phyloP scores from a whole-genome alignment of 805 yeast genomes.

The Cyberlindnera bimundalis region DNA sequence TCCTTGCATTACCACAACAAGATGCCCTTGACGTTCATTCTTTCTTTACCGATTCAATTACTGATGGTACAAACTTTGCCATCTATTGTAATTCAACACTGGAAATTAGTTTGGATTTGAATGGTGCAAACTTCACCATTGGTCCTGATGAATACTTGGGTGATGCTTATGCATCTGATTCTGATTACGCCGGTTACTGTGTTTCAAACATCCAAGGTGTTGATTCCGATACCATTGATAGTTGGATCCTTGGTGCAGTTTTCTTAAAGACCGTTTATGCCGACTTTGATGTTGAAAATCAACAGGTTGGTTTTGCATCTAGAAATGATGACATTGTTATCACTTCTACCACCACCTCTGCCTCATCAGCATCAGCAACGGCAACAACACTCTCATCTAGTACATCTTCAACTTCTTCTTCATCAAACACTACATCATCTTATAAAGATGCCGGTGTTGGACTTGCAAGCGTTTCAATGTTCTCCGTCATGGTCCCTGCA shows the following conservation, averaged over 20 bases:
- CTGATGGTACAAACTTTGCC: slow-evolving; percentile 64
- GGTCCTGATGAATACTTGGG: slow-evolving; percentile 47
- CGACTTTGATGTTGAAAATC: slow-evolving; percentile 52
- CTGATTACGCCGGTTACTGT: slow-evolving; percentile 47
- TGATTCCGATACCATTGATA: slow-evolving; percentile 33
- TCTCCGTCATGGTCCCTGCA: slow-evolving; percentile 5
- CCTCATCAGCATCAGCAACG: not conserved
- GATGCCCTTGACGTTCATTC: slow-evolving; percentile 56
- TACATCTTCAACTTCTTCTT: slow-evolving; percentile 2
- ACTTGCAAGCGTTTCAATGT: slow-evolving; percentile 7
- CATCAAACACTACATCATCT: slow-evolving; percentile 7
- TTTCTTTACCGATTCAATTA: slow-evolving; percentile 43
- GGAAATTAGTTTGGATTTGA: slow-evolving; percentile 39
- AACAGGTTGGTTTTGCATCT: slow-evolving; percentile 51
- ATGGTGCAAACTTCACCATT: slow-evolving; percentile 43
- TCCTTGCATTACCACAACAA: slow-evolving; percentile 48
- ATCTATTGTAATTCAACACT: slow-evolving; percentile 50
- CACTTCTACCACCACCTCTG: slow-evolving; percentile 26
- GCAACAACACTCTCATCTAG: not conserved
- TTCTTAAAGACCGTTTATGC: slow-evolving; percentile 54
- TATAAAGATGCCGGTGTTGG: slow-evolving; percentile 10
- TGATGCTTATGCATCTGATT: slow-evolving; percentile 35
- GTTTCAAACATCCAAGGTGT: slow-evolving; percentile 63
- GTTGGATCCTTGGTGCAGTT: slow-evolving; percentile 66
- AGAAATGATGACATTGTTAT: slow-evolving; percentile 32